Base-by-base conservation (phyloP, 805 yeast species). In the Yarrowia bubula region DNA sequence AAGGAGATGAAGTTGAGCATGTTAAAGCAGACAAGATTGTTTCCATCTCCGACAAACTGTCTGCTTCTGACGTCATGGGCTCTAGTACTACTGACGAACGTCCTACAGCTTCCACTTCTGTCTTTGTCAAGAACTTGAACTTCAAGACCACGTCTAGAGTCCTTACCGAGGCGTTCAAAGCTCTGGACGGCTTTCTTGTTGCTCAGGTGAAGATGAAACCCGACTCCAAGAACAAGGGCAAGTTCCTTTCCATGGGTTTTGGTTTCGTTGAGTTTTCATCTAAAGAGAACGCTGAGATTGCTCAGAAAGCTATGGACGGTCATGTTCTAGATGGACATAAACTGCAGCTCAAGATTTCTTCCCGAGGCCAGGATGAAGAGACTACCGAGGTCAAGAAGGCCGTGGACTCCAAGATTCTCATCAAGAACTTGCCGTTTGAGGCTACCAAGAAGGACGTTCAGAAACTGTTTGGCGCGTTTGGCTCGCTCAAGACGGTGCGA, bases 381-480 rank as follows among this genome's bases (percentile, higher is more conserved):
- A 67, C 38, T 35, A 55, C 37, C 18, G 75, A 4, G 66, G 68
- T 33, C 35, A 43, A 41, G 42, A 39, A 41, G 57, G 58, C 67
- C n/a, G 65, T 72, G 1, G 69, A 73, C 18, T 67, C 73, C 66
- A 93, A 93, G 77, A 88, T 95, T 70, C 88, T 95, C 75, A 92
- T 95, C 75, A 95, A 95, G 86, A 95, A 95, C 78, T 84, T 95
- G 76, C 98, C 99, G 67, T 95, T 95, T 76, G 99, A 95, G 78
- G 92, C 98, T 18, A 83, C 95, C 2, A 86, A 97, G 77, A 89
- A 90, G 72, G 98, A 95, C 73, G 86, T 95, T n/a, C 86, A 90
- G 72, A 96, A 92, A 74, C 80, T 95, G 69, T 92, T 95, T 77
- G 92, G 95, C 66, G 87, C 98, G 1, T 95, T 93, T 78, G 99